A percentile compares a stretch with the other conserved stretches of the same genome.
Evolutionary conservation across 352 stramenopile species (phyloP).

Genomic region (Phytophthora megakarya): DNA sequence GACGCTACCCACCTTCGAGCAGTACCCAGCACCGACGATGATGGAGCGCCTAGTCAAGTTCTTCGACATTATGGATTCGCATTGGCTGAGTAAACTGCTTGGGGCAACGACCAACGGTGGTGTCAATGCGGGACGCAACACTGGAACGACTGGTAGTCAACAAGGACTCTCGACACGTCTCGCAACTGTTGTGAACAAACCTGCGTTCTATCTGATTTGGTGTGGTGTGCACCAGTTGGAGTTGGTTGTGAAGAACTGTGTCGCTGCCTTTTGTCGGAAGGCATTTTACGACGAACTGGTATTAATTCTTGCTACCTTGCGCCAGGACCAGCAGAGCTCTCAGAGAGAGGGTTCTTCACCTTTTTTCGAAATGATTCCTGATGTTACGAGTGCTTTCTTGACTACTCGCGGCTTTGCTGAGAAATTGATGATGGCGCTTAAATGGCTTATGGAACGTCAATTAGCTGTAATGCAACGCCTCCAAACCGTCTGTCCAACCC

Average conservation of each 20-base stretch:
- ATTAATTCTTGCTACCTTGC: constrained; percentile 42
- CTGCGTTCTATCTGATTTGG: constrained; percentile 66
- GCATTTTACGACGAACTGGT: constrained; percentile 62
- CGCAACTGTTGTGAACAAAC: constrained; percentile 46
- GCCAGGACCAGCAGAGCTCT: constrained; percentile 26
- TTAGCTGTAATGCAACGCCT: constrained; percentile 35
- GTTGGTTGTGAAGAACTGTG: constrained; percentile 61
- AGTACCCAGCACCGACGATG: constrained; percentile 40
- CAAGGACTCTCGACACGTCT: constrained; percentile 52
- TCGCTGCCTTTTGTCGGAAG: constrained; percentile 48
- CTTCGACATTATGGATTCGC: constrained; percentile 55
- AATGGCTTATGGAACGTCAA: constrained; percentile 59
- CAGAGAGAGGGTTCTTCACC: constrained; percentile 14
- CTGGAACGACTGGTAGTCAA: constrained; percentile 49
- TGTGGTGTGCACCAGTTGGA: constrained; percentile 62
- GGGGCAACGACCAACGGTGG: constrained; percentile 54
- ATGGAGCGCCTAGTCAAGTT: constrained; percentile 43
- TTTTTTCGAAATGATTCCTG: constrained; percentile 46
- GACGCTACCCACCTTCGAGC: constrained; percentile 50
- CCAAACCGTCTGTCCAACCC: constrained; percentile 21
- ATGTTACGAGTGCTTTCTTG: constrained; percentile 36
- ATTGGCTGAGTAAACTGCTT: constrained; percentile 59
- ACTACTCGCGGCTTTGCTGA: constrained; percentile 47
- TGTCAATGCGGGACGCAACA: constrained; percentile 47
- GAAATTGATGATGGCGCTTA: constrained; percentile 48